Conservation (phyloP, 2,329 filamentous ascomycete species). For the Ascochyta lentis region DNA sequence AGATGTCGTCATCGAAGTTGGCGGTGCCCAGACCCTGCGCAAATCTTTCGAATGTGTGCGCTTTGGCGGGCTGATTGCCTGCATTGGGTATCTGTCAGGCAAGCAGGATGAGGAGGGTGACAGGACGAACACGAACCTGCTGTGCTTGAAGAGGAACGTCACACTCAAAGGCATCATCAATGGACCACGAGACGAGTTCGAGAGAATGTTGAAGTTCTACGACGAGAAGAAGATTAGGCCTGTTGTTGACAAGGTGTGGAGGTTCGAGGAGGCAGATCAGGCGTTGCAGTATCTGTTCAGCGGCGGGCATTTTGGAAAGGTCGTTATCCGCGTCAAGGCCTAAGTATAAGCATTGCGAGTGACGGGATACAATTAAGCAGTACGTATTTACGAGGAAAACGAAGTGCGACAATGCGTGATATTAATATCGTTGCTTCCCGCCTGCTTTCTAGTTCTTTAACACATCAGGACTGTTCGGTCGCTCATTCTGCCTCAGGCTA, state of each 20-base stretch:
- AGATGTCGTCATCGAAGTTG: conserved; percentile 60
- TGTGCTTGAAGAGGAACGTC: conserved; percentile 58
- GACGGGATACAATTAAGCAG: no score
- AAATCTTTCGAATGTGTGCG: conserved; percentile 53
- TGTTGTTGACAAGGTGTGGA: conserved; percentile 51
- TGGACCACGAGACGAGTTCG: conserved; percentile 63
- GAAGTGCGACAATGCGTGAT: no score
- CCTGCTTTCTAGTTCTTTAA: no score
- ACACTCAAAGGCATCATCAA: conserved; percentile 67
- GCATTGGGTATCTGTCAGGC: conserved; percentile 54
- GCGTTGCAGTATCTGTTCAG: conserved; percentile 40
- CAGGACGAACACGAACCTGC: conserved; percentile 66
- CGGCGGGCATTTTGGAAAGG: conserved; percentile 51
- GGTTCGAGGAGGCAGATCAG: conserved; percentile 43
- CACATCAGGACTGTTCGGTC: no score
- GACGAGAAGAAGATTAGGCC: conserved; percentile 50
- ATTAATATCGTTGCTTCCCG: no score
- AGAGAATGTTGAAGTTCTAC: conserved; percentile 53
- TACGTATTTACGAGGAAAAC: no score
- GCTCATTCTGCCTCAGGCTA: no score
- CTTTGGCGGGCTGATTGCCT: conserved; percentile 52
- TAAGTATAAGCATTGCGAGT: background rate
- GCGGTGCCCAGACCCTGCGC: conserved; percentile 58
- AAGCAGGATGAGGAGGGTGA: conserved; percentile 64
- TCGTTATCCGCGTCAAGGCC: conserved; percentile 43